Percentiles rank a stretch among this genome's conserved stretches.
phyloP scores from a whole-genome alignment of 805 yeast genomes.

The Kuraishia ogatae region DNA sequence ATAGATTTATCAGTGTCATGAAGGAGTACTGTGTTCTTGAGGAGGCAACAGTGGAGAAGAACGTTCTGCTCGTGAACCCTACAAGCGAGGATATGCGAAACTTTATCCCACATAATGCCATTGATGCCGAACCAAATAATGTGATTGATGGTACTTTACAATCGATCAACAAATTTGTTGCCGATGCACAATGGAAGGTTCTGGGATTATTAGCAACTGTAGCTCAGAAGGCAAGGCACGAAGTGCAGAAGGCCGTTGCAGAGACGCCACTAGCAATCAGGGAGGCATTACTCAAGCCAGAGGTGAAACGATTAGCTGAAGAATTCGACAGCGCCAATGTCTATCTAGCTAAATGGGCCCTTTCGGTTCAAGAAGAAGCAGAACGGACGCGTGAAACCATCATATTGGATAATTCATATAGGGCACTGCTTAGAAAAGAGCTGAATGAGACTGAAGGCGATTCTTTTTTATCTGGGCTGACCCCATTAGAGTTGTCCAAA shows the following conservation, averaged over 20 bases:
- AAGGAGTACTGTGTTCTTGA: constrained; percentile 51
- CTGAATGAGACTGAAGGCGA: constrained; percentile 35
- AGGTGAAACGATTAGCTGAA: constrained; percentile 70
- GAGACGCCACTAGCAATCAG: constrained; percentile 47
- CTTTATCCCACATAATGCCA: constrained; percentile 38
- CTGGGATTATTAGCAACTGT: constrained; percentile 79
- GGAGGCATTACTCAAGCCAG: constrained; percentile 62
- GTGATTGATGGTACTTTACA: constrained; percentile 13
- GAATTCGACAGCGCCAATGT: constrained; percentile 92
- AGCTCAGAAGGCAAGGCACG: constrained; percentile 54
- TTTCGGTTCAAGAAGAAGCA: constrained; percentile 88
- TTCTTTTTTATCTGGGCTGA: constrained; percentile 30
- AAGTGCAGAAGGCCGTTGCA: constrained; percentile 52
- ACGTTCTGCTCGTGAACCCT: constrained; percentile 74
- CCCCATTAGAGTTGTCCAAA: constrained; percentile 49
- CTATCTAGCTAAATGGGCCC: constrained; percentile 94
- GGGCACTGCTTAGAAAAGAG: constrained; percentile 46
- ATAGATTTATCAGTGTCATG: constrained; percentile 55
- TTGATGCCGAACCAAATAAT: constrained; percentile 20
- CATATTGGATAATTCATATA: constrained; percentile 51
- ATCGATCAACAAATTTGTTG: constrained; percentile 39
- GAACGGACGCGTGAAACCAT: constrained; percentile 46
- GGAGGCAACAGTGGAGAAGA: constrained; percentile 61
- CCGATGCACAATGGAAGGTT: constrained; percentile 77
- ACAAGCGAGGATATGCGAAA: constrained; percentile 53